Evolutionary conservation across 495 filamentous ascomycete genomes (phyloP).

Genomic region (Hypoxylon trugodes): DNA sequence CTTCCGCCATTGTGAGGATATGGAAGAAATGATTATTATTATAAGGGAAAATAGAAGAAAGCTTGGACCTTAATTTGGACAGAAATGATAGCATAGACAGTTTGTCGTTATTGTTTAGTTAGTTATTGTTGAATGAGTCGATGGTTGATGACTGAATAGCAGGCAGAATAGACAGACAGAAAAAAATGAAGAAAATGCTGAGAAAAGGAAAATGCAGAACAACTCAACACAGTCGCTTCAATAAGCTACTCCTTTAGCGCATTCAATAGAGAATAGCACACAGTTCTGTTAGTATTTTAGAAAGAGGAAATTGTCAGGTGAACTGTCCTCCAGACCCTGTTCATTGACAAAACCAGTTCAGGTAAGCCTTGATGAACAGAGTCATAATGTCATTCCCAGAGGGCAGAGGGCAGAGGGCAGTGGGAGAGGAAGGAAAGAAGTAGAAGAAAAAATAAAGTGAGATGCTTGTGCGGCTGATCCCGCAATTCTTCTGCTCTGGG

Average conservation of each 20-base stretch:
- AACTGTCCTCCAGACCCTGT: slow-evolving; percentile 41
- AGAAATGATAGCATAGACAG: slow-evolving; percentile 15
- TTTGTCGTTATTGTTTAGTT: not conserved
- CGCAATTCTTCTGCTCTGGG: slow-evolving; percentile 30
- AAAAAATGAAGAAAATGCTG: slow-evolving; percentile 7
- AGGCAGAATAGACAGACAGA: slow-evolving; percentile 3
- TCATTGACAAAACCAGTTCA: slow-evolving; percentile 27
- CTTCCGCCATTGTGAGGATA: slow-evolving; percentile 50
- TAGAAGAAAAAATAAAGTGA: slow-evolving; percentile 35
- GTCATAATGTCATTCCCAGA: slow-evolving; percentile 34
- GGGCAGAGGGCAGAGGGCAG: too few species aligned
- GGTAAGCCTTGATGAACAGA: slow-evolving; percentile 22
- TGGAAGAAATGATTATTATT: slow-evolving; percentile 16
- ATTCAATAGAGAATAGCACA: slow-evolving; percentile 1
- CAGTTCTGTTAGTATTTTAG: slow-evolving; percentile 1
- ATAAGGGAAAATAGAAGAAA: slow-evolving; percentile 6
- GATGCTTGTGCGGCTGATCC: slow-evolving; percentile 49
- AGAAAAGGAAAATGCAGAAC: slow-evolving; percentile 17
- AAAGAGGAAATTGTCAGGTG: slow-evolving; percentile 40
- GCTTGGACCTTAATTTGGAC: slow-evolving; percentile 13
- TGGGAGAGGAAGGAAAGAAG: too few species aligned
- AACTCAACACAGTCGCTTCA: slow-evolving; percentile 30
- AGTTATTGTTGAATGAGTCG: slow-evolving; percentile 4
- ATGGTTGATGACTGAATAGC: too few species aligned
- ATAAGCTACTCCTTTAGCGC: slow-evolving; percentile 18